Base-by-base conservation (phyloP, 192 early-diverging fungal species). In the Phlyctochytrium bullatum region DNA sequence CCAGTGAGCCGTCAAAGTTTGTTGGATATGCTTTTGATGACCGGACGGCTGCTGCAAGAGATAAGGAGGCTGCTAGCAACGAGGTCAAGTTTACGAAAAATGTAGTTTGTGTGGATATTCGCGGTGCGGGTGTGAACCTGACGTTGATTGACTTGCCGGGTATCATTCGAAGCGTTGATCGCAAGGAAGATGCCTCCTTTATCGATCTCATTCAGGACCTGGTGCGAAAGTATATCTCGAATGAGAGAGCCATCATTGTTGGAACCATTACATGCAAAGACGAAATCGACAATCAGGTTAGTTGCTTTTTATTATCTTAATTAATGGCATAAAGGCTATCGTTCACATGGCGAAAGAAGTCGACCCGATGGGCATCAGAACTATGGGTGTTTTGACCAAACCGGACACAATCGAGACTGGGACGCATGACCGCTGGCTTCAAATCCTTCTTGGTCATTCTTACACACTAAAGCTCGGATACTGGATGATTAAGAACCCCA, bases 111-210 rank as follows among this genome's bases (percentile, higher is more conserved):
- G 66, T 86, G 16, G 82, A 85, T 35, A 84, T 86, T 34, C 68
- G 62, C 12, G 79, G 80, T 3, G 73, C 81, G 20, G 75, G 74
- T 17, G 70, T 80, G 36, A 80, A 83, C 51, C 67, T 86, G 36
- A 84, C 80, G n/a, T 63, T 86, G 53, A 86, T 87, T 56, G 85
- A 86, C 67, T 67, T 86, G 53, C 85, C 85, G 0, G 85, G 85
- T 24, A 87, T 87, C 63, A 87, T 86, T 28, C 72, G 80, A 29
- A 76, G 64, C 57, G 76, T 82, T 25, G 67, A 75, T 29, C 33
- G 50, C n/a, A 24, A 61, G 51, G 75, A 85, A 28, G 81, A 85
- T 40, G 34, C 61, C 3, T 64, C 62, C 12, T 77, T 78, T 34
- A 84, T 85, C 58, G 69, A 64, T 2, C 31, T 85, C 62, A 83